Evolutionary conservation across 2,329 filamentous ascomycete species (phyloP).

Genomic region (Dactylellina haptotyla): DNA sequence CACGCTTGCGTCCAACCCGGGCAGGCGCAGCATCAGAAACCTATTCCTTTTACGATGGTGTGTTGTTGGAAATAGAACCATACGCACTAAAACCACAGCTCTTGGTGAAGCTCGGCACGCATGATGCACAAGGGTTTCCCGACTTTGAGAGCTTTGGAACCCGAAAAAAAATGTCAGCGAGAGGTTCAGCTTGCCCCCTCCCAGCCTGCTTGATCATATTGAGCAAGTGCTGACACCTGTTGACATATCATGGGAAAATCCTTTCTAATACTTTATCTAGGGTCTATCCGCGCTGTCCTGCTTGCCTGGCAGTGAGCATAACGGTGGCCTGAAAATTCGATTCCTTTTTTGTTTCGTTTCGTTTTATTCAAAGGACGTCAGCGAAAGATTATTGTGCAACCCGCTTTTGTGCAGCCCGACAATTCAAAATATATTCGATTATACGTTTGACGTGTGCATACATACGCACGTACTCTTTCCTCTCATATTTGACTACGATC

Average conservation of each 20-base stretch:
- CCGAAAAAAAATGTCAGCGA: conserved; percentile 29
- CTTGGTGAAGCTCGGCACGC: conserved; percentile 38
- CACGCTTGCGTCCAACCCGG: background rate
- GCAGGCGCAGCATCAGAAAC: conserved; percentile 35
- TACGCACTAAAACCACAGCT: background rate
- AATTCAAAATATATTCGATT: background rate
- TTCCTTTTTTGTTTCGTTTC: no score
- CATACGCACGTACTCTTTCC: no score
- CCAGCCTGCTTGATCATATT: conserved; percentile 25
- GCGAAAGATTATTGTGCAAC: no score
- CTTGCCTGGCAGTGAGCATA: background rate
- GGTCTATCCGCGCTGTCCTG: conserved; percentile 15
- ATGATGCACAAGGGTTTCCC: conserved; percentile 13
- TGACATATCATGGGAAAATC: conserved; percentile 36
- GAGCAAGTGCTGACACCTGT: conserved; percentile 50
- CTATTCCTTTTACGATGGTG: conserved; percentile 10
- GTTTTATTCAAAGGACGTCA: no score
- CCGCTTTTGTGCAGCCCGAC: no score
- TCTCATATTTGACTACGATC: no score
- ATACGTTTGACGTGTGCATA: no score
- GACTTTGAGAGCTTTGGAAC: background rate
- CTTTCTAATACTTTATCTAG: conserved; percentile 32
- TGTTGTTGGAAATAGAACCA: conserved; percentile 40
- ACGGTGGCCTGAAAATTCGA: background rate
- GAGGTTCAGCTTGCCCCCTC: conserved; percentile 35